A percentile compares a stretch with the other conserved stretches of the same genome.
phyloP scores from a whole-genome alignment of 2,329 filamentous ascomycete genomes.

The Fusarium sp. region DNA sequence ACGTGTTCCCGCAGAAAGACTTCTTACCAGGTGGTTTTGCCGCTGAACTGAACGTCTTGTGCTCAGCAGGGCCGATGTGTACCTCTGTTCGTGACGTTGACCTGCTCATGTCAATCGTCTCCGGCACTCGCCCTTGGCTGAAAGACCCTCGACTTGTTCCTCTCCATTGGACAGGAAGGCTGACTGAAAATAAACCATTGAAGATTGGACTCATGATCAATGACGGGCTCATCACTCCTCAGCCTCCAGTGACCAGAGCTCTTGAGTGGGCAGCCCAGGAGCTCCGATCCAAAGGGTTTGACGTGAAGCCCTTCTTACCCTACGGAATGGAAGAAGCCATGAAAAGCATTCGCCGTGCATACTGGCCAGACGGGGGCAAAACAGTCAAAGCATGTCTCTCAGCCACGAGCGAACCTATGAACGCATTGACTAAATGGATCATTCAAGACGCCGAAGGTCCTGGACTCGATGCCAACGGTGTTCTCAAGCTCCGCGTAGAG shows the following conservation, averaged over 20 bases:
- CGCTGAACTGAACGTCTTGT: slow-evolving; percentile 48
- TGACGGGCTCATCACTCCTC: slow-evolving; percentile 50
- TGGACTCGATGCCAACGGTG: slow-evolving; percentile 8
- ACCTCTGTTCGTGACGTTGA: slow-evolving; percentile 47
- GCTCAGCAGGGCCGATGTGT: slow-evolving; percentile 48
- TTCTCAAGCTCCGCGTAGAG: slow-evolving; percentile 40
- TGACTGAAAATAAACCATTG: slow-evolving; percentile 15
- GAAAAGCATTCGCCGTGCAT: slow-evolving; percentile 17
- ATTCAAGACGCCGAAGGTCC: slow-evolving; percentile 25
- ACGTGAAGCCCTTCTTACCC: slow-evolving; percentile 20
- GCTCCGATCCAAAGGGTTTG: background rate
- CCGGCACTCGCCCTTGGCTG: slow-evolving; percentile 38
- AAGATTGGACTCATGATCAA: slow-evolving; percentile 55
- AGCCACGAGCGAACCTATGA: slow-evolving; percentile 41
- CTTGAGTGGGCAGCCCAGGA: slow-evolving; percentile 46
- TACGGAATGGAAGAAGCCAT: slow-evolving; percentile 20
- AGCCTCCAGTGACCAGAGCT: slow-evolving; percentile 50
- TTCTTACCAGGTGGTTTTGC: slow-evolving; percentile 36
- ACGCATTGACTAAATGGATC: slow-evolving; percentile 42
- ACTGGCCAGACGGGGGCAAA: slow-evolving; percentile 42
- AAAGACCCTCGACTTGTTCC: slow-evolving; percentile 46
- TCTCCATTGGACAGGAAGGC: slow-evolving; percentile 41
- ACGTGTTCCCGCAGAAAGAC: slow-evolving; percentile 40
- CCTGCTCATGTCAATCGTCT: slow-evolving; percentile 45
- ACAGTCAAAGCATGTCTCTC: slow-evolving; percentile 19